phyloP scores from a whole-genome alignment of 768 basidiomycete genomes.

The Cyclocybe aegerita region DNA sequence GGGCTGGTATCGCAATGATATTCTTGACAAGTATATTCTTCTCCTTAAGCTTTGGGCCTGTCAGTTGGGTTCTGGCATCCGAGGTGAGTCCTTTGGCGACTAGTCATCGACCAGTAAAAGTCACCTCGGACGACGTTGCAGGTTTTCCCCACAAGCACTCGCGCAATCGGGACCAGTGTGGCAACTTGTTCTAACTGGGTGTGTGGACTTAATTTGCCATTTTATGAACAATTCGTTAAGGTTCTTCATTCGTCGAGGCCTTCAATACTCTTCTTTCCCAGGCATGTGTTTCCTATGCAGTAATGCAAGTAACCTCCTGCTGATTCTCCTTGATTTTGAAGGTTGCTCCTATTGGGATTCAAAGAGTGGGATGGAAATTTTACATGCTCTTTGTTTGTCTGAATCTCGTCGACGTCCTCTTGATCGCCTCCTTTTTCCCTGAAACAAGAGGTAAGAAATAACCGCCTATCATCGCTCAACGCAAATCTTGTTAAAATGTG shows the following conservation, averaged over 20 bases:
- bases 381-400: conserved; percentile 55
- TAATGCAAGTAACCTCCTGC: conserved; percentile 19
- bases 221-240: neutral
- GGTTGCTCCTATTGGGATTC: conserved; percentile 53
- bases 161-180: conserved; percentile 59
- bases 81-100: conserved; percentile 33
- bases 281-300: conserved; percentile 17
- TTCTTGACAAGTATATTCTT: conserved; percentile 57
- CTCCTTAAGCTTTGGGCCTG: conserved; percentile 55
- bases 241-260: conserved; percentile 21
- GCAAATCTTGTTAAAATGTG: neutral
- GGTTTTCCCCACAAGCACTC: conserved; percentile 62
- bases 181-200: conserved; percentile 64
- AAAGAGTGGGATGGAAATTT: conserved; percentile 53
- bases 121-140: conserved; percentile 11
- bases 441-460: conserved; percentile 54
- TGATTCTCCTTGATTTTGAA: conserved; percentile 19
- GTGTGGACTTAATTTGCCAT: neutral
- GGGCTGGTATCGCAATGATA: conserved; percentile 62
- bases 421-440: conserved; percentile 56
- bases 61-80: conserved; percentile 61
- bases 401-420: conserved; percentile 49
- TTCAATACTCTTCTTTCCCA: conserved; percentile 47
- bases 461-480: neutral
- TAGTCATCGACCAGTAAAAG: neutral